Base-by-base conservation (phyloP, 495 filamentous ascomycete genomes). In the Halenospora varia region DNA sequence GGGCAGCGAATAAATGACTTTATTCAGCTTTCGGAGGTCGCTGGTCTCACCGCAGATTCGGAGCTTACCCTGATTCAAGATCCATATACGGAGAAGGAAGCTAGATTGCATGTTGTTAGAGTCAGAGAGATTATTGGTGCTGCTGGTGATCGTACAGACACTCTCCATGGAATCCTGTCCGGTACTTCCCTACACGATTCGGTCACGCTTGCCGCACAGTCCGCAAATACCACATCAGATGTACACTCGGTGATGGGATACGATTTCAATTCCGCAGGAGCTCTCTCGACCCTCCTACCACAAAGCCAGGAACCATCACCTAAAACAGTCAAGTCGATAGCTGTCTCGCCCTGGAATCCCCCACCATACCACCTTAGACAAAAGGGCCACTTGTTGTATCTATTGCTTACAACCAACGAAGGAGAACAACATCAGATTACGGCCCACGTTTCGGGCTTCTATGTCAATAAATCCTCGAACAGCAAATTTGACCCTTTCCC, bases 81-180 rank as follows among this genome's bases (percentile, higher is more conserved):
- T 66, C 89, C 95, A 17, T 99, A 99, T 71, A 99, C 90, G 22
- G 95, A 97, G 75, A 97, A 96, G 77, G 94, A 97, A 72, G 93
- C 95, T 49, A 86, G 95, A 59, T 86, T 97, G 78, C 95, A 99
- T 72, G 74, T 97, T 49, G 82, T 97, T 45, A 81, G 95, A 50
- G 84, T 96, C 52, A 78, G 95, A 60, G 95, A 99, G 62, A 77
- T 99, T 48, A 88, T 99, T 56, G 95, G 95, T 48, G 92, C 92
- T 61, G 84, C 92, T 26, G 90, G 90, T 20, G 84, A 96, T 70
- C 86, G 92, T 50, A 84, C 90, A 26, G 95, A 97, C 70, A 86
- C 84, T 45, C 77, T 94, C n/a, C 85, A 92, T 56, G 95, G 95
- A 59, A 82, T 96, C 56, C 78, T 86, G 51, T 86, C 95, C n/a